Conservation (phyloP, 495 filamentous ascomycete genomes). For the Xylaria sp. region DNA sequence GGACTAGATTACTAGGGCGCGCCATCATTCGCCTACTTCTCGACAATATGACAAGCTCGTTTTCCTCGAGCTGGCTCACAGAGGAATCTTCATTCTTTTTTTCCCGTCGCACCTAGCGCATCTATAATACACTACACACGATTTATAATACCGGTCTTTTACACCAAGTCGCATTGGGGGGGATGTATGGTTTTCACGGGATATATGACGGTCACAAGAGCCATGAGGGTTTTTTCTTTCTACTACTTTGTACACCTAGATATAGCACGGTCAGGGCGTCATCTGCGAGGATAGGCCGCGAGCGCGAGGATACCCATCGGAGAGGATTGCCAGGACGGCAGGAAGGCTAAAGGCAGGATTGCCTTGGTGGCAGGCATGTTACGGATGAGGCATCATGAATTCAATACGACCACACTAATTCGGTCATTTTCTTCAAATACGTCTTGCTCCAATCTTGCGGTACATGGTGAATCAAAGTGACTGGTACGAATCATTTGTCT, state of each 20-base stretch:
- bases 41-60: conserved; percentile 31
- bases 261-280: conserved; percentile 32
- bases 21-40: not conserved
- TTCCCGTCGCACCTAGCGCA: conserved; percentile 30
- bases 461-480: not conserved
- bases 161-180: conserved; percentile 16
- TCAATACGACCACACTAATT: conserved; percentile 13
- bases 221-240: conserved; percentile 30
- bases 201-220: conserved; percentile 35
- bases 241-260: conserved; percentile 40
- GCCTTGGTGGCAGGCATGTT: conserved; percentile 10
- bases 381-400: conserved; percentile 15
- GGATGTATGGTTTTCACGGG: conserved; percentile 31
- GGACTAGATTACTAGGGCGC: not conserved
- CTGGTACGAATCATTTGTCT: not conserved
- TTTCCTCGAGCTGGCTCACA: conserved; percentile 41
- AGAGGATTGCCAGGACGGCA: conserved; percentile 32
- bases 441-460: not conserved
- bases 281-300: conserved; percentile 32
- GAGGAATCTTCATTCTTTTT: conserved; percentile 36
- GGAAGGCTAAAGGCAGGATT: conserved; percentile 12
- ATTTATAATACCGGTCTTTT: conserved; percentile 28
- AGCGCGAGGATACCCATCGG: conserved; percentile 43
- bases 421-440: conserved; percentile 16
- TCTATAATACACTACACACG: conserved; percentile 19